These are phyloP conservation scores for Aspergillus fructus DNA, from an alignment of 2,329 filamentous ascomycete genomes.

Conservation along the genomic window DNA sequence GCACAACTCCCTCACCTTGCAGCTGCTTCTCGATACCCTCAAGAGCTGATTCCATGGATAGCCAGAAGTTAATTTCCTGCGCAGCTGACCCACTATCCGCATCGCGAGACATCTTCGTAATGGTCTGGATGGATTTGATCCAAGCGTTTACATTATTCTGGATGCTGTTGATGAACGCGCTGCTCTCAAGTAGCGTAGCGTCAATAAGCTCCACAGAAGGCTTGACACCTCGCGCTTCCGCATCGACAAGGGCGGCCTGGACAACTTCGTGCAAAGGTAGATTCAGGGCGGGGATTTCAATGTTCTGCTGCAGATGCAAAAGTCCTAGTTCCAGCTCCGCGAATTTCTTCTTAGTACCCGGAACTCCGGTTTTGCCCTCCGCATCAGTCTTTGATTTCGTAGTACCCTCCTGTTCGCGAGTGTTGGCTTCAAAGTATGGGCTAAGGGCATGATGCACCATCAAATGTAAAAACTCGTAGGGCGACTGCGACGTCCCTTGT, in stretches of 20 bases:
- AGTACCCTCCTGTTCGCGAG: constrained; percentile 71
- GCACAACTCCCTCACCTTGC: constrained; percentile 78
- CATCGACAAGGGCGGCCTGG: constrained; percentile 78
- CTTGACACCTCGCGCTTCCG: constrained; percentile 63
- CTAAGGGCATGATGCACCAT: constrained; percentile 87
- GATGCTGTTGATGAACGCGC: constrained; percentile 86
- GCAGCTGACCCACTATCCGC: constrained; percentile 75
- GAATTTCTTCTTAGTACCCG: constrained; percentile 95
- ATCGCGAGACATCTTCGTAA: constrained; percentile 91
- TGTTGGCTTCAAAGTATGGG: constrained; percentile 96
- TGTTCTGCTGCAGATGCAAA: constrained; percentile 91
- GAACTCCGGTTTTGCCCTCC: constrained; percentile 90
- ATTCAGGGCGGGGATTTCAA: constrained; percentile 91
- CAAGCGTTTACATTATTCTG: constrained; percentile 93
- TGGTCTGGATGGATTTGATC: constrained; percentile 98
- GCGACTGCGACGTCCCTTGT: constrained; percentile 72
- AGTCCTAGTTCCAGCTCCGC: constrained; percentile 90
- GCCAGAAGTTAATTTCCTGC: constrained; percentile 98
- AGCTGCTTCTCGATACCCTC: constrained; percentile 90
- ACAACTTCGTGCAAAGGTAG: constrained; percentile 87
- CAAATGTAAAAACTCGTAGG: constrained; percentile 89
- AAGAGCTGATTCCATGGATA: constrained; percentile 92
- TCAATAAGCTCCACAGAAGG: constrained; percentile 79
- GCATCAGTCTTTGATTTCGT: constrained; percentile 74
- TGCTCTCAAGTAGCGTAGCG: constrained; percentile 74